Conservation (phyloP, 176 grass and related monocot genomes). For the Ensete ventricosum region DNA sequence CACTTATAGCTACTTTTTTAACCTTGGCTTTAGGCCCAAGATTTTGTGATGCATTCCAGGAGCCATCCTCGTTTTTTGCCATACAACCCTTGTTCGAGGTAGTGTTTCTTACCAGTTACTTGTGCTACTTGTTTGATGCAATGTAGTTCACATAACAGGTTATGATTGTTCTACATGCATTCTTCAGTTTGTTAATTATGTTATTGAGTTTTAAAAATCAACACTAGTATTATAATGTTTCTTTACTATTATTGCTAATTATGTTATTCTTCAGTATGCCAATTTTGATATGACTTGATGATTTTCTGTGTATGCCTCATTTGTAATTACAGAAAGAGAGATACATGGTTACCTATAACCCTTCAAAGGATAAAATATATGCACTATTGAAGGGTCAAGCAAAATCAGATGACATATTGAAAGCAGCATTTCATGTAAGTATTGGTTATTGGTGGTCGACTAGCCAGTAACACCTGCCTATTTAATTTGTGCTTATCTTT, state of each 20-base stretch:
- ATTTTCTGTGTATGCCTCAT: not conserved
- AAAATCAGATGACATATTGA: constrained; percentile 93
- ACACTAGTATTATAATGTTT: not conserved
- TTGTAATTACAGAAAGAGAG: constrained; percentile 57
- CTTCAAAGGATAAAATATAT: constrained; percentile 95
- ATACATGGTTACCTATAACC: constrained; percentile 96
- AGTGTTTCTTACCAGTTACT: not conserved
- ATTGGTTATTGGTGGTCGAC: constrained; percentile 13
- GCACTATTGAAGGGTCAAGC: constrained; percentile 99
- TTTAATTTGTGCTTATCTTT: constrained; percentile 8
- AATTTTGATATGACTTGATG: constrained; percentile 1
- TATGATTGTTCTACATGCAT: not conserved
- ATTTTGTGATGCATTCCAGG: constrained; percentile 95
- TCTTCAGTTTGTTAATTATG: not conserved
- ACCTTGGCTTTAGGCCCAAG: constrained; percentile 50
- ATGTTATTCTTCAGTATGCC: no score
- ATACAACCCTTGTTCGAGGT: constrained; percentile 83
- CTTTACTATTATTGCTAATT: no score
- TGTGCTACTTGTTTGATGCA: not conserved
- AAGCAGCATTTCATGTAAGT: constrained; percentile 94
- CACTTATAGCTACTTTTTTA: constrained; percentile 1
- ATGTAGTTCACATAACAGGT: not conserved
- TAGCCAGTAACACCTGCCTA: not conserved
- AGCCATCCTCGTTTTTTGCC: constrained; percentile 79
- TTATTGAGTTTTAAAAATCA: not conserved